Conservation (phyloP, 2,329 filamentous ascomycete species). For the Cordyceps cicadae region DNA sequence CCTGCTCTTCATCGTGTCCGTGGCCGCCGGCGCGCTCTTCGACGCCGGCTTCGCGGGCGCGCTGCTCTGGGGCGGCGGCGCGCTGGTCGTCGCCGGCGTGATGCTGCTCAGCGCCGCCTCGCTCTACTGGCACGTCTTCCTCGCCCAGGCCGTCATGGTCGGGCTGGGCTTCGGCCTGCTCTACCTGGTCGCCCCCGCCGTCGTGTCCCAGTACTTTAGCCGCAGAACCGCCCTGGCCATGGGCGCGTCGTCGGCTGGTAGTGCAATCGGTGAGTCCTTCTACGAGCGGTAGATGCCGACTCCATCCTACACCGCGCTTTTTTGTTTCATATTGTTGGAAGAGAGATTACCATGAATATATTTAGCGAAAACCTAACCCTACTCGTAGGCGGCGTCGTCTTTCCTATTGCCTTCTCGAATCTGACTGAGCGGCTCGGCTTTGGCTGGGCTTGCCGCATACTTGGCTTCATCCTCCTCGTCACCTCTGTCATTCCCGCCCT, state of each 20-base stretch:
- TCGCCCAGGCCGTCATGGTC: conserved; percentile 22
- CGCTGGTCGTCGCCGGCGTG: conserved; percentile 36
- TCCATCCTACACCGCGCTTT: too few relatives aligned
- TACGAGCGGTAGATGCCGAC: too few relatives aligned
- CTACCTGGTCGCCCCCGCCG: conserved; percentile 29
- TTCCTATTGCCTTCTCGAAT: conserved; percentile 29
- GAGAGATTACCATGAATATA: too few relatives aligned
- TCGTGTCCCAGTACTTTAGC: conserved; percentile 32
- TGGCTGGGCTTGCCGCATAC: conserved; percentile 39
- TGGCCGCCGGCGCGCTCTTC: conserved; percentile 28
- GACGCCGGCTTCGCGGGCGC: conserved; percentile 28
- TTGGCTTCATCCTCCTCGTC: conserved; percentile 35
- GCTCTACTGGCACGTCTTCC: conserved; percentile 25
- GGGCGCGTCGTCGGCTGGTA: conserved; percentile 31
- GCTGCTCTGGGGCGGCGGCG: conserved; percentile 25
- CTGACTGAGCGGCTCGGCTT: conserved; percentile 46
- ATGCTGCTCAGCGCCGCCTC: conserved; percentile 46
- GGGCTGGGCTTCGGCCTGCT: conserved; percentile 34
- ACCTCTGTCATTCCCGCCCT: conserved; percentile 26
- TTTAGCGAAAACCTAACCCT: background rate
- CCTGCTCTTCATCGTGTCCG: conserved; percentile 27
- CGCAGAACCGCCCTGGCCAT: conserved; percentile 29
- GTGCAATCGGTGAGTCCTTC: conserved; percentile 20
- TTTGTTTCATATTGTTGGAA: too few relatives aligned
- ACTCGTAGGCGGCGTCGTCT: conserved; percentile 14